Evolutionary conservation across 805 yeast genomes (phyloP).

Genomic region (Suhomyces tanzawaensis): DNA sequence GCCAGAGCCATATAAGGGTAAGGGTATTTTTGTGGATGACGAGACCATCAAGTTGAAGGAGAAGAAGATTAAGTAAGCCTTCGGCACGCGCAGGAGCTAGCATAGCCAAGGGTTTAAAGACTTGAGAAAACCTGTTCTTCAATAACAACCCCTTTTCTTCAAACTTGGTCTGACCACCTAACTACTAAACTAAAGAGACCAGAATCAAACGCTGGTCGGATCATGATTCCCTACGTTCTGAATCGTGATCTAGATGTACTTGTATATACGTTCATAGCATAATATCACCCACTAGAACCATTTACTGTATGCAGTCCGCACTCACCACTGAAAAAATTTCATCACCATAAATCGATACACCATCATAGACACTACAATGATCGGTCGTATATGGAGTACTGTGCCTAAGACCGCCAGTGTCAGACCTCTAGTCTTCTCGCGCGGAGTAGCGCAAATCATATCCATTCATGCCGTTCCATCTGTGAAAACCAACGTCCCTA

Average conservation of each 20-base stretch:
- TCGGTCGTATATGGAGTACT: neutral
- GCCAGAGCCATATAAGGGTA: slow-evolving; percentile 98
- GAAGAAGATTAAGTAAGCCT: slow-evolving; percentile 79
- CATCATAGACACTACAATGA: neutral
- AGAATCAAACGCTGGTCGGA: too few relatives aligned
- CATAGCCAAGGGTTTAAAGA: too few relatives aligned
- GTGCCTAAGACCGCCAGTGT: neutral
- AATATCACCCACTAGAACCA: neutral
- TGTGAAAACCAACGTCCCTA: slow-evolving; percentile 45
- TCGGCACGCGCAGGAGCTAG: too few relatives aligned
- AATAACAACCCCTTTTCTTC: too few relatives aligned
- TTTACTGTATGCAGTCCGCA: neutral
- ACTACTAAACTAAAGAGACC: too few relatives aligned
- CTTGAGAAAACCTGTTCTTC: too few relatives aligned
- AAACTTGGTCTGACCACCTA: too few relatives aligned
- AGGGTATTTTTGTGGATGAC: slow-evolving; percentile 88
- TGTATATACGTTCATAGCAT: neutral
- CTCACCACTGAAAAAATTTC: neutral
- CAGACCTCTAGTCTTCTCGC: neutral
- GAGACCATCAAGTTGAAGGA: slow-evolving; percentile 90
- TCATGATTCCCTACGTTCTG: too few relatives aligned
- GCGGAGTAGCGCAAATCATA: slow-evolving; percentile 41
- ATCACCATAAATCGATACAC: neutral
- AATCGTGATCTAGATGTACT: neutral
- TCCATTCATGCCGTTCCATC: slow-evolving; percentile 53